A percentile compares a stretch with the other conserved stretches of the same genome.
Evolutionary conservation across 495 filamentous ascomycete species (phyloP).

Genomic region (Terfezia claveryi): DNA sequence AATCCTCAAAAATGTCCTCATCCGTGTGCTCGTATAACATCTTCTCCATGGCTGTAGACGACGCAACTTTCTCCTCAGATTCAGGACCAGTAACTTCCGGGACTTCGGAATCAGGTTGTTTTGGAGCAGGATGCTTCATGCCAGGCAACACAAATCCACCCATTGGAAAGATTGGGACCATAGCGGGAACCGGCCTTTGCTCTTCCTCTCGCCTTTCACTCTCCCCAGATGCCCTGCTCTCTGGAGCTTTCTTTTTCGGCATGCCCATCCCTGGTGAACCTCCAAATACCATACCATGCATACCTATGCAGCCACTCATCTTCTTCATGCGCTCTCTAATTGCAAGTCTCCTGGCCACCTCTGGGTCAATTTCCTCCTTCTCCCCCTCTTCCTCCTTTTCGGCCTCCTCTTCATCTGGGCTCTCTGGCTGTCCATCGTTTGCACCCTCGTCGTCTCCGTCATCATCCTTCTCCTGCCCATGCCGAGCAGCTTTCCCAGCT

Average conservation of each 20-base stretch:
- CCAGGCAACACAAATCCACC: slow-evolving; percentile 30
- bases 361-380: slow-evolving; percentile 81
- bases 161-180: slow-evolving; percentile 36
- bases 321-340: slow-evolving; percentile 89
- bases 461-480: not conserved
- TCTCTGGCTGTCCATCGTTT: slow-evolving; percentile 6
- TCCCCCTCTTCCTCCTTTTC: slow-evolving; percentile 44
- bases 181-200: slow-evolving; percentile 27
- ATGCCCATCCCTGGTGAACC: slow-evolving; percentile 45
- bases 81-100: slow-evolving; percentile 20
- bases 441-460: not conserved
- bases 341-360: slow-evolving; percentile 67
- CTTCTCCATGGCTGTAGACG: slow-evolving; percentile 12
- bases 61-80: slow-evolving; percentile 24
- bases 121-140: slow-evolving; percentile 41
- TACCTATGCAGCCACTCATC: slow-evolving; percentile 95
- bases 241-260: slow-evolving; percentile 28
- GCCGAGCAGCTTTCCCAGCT: not conserved
- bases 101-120: slow-evolving; percentile 10
- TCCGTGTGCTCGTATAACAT: slow-evolving; percentile 21
- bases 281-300: slow-evolving; percentile 90
- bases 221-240: slow-evolving; percentile 16
- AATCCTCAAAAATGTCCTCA: slow-evolving; percentile 37
- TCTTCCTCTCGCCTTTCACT: slow-evolving; percentile 40
- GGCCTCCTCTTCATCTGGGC: slow-evolving; percentile 26